These are phyloP conservation scores for Triticum monococcum DNA, from an alignment of 176 grass and related monocot species.

Conservation along the genomic window DNA sequence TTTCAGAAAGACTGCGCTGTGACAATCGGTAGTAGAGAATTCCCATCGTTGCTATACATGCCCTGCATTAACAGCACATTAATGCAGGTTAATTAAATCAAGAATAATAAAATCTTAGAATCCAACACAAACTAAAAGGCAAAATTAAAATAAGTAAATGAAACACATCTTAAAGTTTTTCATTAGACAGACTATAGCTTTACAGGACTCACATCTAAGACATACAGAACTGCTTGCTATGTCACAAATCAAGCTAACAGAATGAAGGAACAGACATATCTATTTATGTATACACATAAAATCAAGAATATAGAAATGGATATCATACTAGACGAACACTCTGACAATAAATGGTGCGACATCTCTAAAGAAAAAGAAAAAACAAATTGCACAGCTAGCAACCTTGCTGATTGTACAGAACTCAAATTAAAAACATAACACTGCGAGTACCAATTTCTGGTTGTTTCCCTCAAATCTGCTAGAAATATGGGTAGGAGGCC, in stretches of 20 bases:
- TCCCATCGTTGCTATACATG: constrained; percentile 94
- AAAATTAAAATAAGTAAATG: background rate
- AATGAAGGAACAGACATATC: background rate
- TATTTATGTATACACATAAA: background rate
- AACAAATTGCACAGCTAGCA: background rate
- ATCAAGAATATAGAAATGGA: background rate
- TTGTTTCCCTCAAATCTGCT: too few species aligned
- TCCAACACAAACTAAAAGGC: background rate
- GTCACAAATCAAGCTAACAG: background rate
- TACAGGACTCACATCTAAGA: background rate
- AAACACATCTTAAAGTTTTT: constrained; percentile 6
- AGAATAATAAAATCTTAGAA: background rate
- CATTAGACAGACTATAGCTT: constrained; percentile 5
- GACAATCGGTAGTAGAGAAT: constrained; percentile 93
- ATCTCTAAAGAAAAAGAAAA: background rate
- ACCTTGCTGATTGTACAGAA: background rate
- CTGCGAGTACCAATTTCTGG: background rate
- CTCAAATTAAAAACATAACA: background rate
- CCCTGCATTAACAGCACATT: constrained; percentile 54
- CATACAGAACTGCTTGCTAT: background rate
- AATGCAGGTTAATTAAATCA: constrained; percentile 11
- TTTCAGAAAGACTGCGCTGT: constrained; percentile 73
- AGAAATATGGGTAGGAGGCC: too few species aligned
- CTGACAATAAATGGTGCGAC: background rate
- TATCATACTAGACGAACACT: background rate